Evolutionary conservation across 371 early-diverging fungal genomes (phyloP).

Genomic region (Nosema granulosis): DNA sequence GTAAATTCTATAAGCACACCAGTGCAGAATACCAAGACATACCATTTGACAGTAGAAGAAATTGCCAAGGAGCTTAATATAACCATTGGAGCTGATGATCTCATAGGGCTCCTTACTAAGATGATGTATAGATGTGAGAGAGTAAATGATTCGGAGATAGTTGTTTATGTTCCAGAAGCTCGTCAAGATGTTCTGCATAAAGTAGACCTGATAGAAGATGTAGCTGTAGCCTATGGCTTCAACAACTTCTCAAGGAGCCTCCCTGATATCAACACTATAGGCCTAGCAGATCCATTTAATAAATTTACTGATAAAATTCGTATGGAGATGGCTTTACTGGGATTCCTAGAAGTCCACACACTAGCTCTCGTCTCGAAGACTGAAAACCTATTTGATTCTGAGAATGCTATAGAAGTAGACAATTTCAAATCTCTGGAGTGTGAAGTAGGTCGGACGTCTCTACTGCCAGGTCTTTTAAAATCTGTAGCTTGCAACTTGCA

Average conservation of each 20-base stretch:
- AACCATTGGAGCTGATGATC: slow-evolving; percentile 21
- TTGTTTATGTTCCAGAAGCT: slow-evolving; percentile 80
- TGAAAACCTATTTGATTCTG: slow-evolving; percentile 50
- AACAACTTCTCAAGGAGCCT: slow-evolving; percentile 80
- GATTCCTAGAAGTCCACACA: slow-evolving; percentile 89
- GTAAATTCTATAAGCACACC: slow-evolving; percentile 69
- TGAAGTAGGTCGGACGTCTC: slow-evolving; percentile 80
- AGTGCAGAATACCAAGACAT: slow-evolving; percentile 73
- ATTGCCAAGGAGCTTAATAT: slow-evolving; percentile 68
- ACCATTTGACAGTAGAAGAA: slow-evolving; percentile 72
- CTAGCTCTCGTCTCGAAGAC: slow-evolving; percentile 74
- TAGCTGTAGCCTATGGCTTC: slow-evolving; percentile 95
- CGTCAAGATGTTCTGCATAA: slow-evolving; percentile 91
- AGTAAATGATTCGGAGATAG: slow-evolving; percentile 70
- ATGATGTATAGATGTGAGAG: slow-evolving; percentile 68
- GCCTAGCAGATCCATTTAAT: slow-evolving; percentile 81
- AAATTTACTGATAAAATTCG: slow-evolving; percentile 82
- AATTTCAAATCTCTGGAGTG: slow-evolving; percentile 91
- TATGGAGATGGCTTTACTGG: slow-evolving; percentile 79
- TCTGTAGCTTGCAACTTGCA: slow-evolving; percentile 82
- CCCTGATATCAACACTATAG: slow-evolving; percentile 77
- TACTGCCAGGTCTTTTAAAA: slow-evolving; percentile 91
- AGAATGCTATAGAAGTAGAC: slow-evolving; percentile 63
- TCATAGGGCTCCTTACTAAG: slow-evolving; percentile 44
- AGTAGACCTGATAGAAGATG: slow-evolving; percentile 96